Base-by-base conservation (phyloP, 371 early-diverging fungal species). In the Haplosporangium sp. region DNA sequence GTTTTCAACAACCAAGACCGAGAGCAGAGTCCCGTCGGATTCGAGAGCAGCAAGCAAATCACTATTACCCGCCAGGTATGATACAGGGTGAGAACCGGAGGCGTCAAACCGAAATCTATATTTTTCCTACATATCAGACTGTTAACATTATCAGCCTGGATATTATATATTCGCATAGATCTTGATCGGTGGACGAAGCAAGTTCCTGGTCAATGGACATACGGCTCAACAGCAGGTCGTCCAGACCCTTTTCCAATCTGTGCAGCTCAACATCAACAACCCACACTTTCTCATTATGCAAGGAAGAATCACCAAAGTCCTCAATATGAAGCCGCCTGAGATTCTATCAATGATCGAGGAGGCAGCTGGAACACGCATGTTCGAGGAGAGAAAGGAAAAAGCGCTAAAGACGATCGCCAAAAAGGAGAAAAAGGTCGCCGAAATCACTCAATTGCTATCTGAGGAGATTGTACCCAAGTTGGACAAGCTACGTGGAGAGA, bases 221-320 rank as follows among this genome's bases (percentile, higher is more conserved):
- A 91, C 91, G 56, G 92, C 95, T 36, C 95, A 94, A 56, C 95
- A 96, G 74, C 93, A 96, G 67, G 93, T 92, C 16, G 96, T 99
- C 1, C 90, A 91, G 62, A 96, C 91, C 62, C 81, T 99, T 58
- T 96, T 98, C 62, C 98, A 98, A 71, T 96, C 97, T 2, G 98
- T 98, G 10, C 96, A 96, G 81, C 92, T 99, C 21, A 98, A 98
- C 83, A 94, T 98, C 84, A 96, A 98, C 87, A 98, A 98, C 74
- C 99, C 99, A 14, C 98, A 98, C 76, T 99, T 98, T 74, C 81
- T 99, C 67, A 99, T 97, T 74, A 98, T 99, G 98, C 99, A 99
- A 84, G 99, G 99, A 45, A 89, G 93, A 59, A 98, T 99, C 76
- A 99, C 99, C 21, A 97, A 99, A 74, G 96, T 99, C 5, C 88